Evolutionary conservation across 202 grass and related monocot genomes (phyloP), one percentile per base, ranked within the genome.

Genomic region (Bolboschoenoplectus hybrid): DNA sequence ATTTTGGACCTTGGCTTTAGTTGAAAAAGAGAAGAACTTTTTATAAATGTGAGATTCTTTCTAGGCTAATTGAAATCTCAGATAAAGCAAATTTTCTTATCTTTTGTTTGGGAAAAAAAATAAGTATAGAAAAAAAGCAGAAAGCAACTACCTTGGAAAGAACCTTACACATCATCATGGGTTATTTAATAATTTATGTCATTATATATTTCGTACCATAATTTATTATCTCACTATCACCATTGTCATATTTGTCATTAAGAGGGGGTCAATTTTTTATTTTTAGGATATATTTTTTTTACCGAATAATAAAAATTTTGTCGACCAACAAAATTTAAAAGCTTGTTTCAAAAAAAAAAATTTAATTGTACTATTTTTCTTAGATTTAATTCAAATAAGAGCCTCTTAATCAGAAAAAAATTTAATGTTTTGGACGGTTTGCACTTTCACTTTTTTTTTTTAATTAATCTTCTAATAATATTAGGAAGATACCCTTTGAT

Each of bases 71-170:
- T 39, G 11, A 77, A 77, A 77, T 77, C 50, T 34, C 3, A 17
- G 32, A 4, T 26, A 77, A 77, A 77, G 74, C 74, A 39, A 56
- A 13, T 5, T 40, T 55, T 77, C 17, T 14, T 75, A 7, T 51
- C 71, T 17, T 56, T 5, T 16, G 17, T 16, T 38, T 16, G 2
- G 6, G 17, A 39, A 3, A 14, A 56, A 36, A 73, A 26, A 26
- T n/a, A 63, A 2, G 20, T 6, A 14, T 45, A 36, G 19, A 56
- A 38, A 57, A 34, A 61, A 61, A 20, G 69, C 9, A 74, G 46
- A 74, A 74, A 74, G 71, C 71, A 74, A 77, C 74, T 56, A 35
- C 72, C 14, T 26, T 36, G 72, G 19, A 76, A 53, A 76, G 72
- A 34, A 20, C 72, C 26, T 57, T 3, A 49, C 35, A n/a, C 47